Evolutionary conservation across 805 yeast genomes (phyloP).

Genomic region (Wickerhamiella kurtzmanii): DNA sequence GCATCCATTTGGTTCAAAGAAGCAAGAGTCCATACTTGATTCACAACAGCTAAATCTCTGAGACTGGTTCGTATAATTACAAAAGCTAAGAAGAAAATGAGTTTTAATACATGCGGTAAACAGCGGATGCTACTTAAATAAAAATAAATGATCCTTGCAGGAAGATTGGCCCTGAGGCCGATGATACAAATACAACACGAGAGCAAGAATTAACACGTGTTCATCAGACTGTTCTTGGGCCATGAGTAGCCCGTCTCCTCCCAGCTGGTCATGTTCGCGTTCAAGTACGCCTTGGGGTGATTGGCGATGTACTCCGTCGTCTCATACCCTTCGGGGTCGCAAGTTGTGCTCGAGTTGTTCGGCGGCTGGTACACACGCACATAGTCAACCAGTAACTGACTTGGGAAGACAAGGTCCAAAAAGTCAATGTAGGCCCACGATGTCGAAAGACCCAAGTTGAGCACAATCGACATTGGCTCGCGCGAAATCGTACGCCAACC

Average conservation of each 20-base stretch:
- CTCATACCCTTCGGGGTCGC: conserved; percentile 81
- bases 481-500: conserved; percentile 69
- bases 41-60: too few relatives aligned
- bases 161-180: neutral
- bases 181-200: neutral
- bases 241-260: conserved; percentile 51
- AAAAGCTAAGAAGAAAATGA: neutral
- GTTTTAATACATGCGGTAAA: neutral
- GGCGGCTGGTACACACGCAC: conserved; percentile 86
- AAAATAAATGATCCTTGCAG: neutral
- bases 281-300: conserved; percentile 56
- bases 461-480: conserved; percentile 84
- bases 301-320: conserved; percentile 66
- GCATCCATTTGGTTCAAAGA: too few relatives aligned
- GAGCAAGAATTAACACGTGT: conserved; percentile 29
- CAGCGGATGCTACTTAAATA: neutral
- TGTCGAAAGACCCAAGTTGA: conserved; percentile 82
- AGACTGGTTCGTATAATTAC: too few relatives aligned
- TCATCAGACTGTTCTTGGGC: conserved; percentile 51
- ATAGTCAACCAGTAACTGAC: conserved; percentile 61
- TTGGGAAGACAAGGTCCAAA: conserved; percentile 66
- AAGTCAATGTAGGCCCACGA: conserved; percentile 93
- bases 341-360: conserved; percentile 45
- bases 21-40: too few relatives aligned
- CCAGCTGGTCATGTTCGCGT: conserved; percentile 66